Evolutionary conservation across 129 eudicot genomes (phyloP), one percentile per base, ranked within the genome.

Genomic region (Tagetes erecta): DNA sequence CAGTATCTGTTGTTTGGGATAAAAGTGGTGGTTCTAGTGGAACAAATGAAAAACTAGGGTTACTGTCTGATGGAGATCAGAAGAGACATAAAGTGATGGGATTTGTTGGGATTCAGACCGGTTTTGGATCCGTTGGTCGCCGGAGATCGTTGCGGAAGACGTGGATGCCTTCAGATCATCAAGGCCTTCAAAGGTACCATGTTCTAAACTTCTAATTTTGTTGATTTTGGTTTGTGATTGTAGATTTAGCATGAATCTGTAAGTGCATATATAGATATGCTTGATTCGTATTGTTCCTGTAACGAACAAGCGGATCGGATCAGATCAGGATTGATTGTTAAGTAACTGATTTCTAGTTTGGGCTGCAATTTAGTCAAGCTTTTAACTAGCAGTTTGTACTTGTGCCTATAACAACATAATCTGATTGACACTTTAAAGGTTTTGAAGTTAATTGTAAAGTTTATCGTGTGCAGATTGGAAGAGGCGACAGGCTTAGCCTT

Each of bases 21-120:
- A 80, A 79, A 77, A 65, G 78, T 40, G 79, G 75, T 30, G 68
- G 37, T 20, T 64, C 12, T 33, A 67, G 35, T 14, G 58, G 37
- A 14, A 69, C 73, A 41, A 77, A 20, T 44, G 64, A 37, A 11
- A 12, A 8, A 8, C 34, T 36, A 52, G 82, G 70, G 14, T 75
- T 74, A 14, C 76, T 41, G 76, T 37, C 64, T 7, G 83, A 65
- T 71, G 88, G 51, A 41, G 84, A 68, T 73, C 79, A n/a, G 42
- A 86, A 81, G 81, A 86, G 98, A 81, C 83, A 77, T 71, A 91
- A 91, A 65, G 91, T 87, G 11, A 91, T 91, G 93, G 99, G 94
- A 9, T 94, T 94, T 57, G 99, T 94, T 7, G 99, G 99, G 14
- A 87, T 94, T 76, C 95, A 88, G 71, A 91, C 99, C 27, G 99